Base-by-base conservation (phyloP, 2,329 filamentous ascomycete genomes). In the Fusarium sp. region DNA sequence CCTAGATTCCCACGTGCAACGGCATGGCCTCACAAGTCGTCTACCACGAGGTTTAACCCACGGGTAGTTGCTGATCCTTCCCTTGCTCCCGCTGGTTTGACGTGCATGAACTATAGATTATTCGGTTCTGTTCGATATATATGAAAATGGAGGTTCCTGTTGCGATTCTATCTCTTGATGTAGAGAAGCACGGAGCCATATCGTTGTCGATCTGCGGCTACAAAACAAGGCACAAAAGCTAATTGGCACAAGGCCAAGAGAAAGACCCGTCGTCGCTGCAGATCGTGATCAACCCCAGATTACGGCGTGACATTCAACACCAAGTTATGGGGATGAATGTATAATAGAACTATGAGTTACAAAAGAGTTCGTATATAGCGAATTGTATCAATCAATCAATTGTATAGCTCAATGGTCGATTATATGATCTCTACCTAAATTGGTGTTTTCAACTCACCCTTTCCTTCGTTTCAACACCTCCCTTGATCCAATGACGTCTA, bases 201-300 rank as follows among this genome's bases (percentile, higher is more conserved):
- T 24, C 37, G 37, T 20, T 61, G 41, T 29, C 42, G 55, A 66
- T 66, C 56, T 37, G 56, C 48, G 49, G 44, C 62, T 66, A 50
- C 44, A 26, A 50, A 65, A 41, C 44, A 65, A 60, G 61, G 60
- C 53, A 66, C 46, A 39, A 28, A 60, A 53, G 60, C 62, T 65
- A 53, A 65, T 65, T 60, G 60, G 60, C 53, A 61, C 57, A 29
- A 35, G 47, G 29, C n/a, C 35, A 37, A 44, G 28, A 44, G 28
- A n/a, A 31, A 44, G 42, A 31, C 50, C 53, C 46, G 35, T 54
- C 35, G 26, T 58, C 29, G 35, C 26, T 54, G 63, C 43, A 68
- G 63, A 68, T 68, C 65, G 48, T 64, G 58, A 68, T 64, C 59
- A 58, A 63, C 57, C 52, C 64, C 57, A 23, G 49, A 49, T 49